Base-by-base conservation (phyloP, 140 eudicot species). In the Anethum foeniculum region DNA sequence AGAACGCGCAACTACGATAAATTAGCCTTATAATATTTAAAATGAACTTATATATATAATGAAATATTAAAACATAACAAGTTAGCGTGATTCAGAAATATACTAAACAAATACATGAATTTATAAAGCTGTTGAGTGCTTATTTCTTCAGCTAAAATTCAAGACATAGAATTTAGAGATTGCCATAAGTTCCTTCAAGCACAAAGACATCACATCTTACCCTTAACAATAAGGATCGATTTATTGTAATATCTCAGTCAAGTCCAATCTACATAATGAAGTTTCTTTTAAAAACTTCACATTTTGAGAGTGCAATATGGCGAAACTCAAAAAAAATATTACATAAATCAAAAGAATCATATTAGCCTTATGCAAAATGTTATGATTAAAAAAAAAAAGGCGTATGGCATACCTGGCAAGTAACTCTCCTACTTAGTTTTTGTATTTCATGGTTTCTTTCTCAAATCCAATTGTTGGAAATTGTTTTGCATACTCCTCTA, bases 401-500 rank as follows among this genome's bases (percentile, higher is more conserved):
- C 11, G 0, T 7, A 23, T 8, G 16, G 16, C 56, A 15, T 86
- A 88, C 92, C 88, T 85, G 84, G 84, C 82, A 79, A 80, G 82
- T 82, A 78, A 32, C 75, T 39, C 71, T 46, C 76, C 60, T 47
- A 69, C 82, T 92, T 87, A 90, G 86, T 88, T 87, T 84, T 96
- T 93, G 94, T 96, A 96, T 80, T 96, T 96, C 99, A 96, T 96
- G 81, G 94, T 90, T 79, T 91, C 97, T 83, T 96, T 93, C 90
- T 96, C 99, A 83, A 96, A 93, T 77, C 98, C 99, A 36, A 96
- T 87, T 72, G 99, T 96, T 43, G 99, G 98, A 81, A 96, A 96
- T 75, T 96, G 97, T 83, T 93, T 96, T 14, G 99, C 99, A 72
- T 86, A 96, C 83, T 96, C 98, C 89, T 96, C 98, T 75, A 96